A percentile compares a stretch with the other conserved stretches of the same genome.
Evolutionary conservation across 2,329 filamentous ascomycete species (phyloP).

Genomic region (Fusarium pilosicola): DNA sequence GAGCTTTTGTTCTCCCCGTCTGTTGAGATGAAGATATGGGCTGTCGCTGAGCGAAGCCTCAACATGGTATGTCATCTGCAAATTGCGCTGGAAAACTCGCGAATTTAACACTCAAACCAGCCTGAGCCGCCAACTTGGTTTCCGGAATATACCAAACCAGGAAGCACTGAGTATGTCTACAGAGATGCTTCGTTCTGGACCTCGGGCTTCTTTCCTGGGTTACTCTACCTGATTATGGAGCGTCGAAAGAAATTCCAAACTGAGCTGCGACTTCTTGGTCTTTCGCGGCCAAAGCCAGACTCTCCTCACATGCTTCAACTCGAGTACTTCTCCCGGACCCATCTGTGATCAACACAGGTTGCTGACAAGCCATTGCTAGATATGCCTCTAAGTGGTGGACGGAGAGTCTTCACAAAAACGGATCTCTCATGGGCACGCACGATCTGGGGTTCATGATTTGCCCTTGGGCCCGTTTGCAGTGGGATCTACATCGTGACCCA

Average conservation of each 20-base stretch:
- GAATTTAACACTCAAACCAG: neutral
- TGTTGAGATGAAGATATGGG: neutral
- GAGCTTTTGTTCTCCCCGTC: neutral
- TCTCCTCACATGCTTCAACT: neutral
- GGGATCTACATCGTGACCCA: conserved; percentile 52
- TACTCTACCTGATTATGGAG: neutral
- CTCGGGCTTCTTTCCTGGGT: neutral
- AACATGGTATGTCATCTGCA: neutral
- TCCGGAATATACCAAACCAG: neutral
- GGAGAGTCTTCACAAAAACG: conserved; percentile 47
- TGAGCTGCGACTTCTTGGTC: neutral
- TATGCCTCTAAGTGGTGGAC: conserved; percentile 17
- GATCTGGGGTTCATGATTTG: conserved; percentile 57
- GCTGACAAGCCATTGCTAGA: neutral
- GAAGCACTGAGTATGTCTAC: neutral
- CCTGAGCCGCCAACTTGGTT: neutral
- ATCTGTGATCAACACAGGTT: rapidly evolving
- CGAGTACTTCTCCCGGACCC: neutral
- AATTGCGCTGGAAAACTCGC: rapidly evolving
- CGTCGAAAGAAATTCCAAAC: neutral
- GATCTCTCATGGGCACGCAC: conserved; percentile 50
- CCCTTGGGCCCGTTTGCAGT: conserved; percentile 51
- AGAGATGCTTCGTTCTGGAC: neutral
- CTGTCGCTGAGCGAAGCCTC: neutral
- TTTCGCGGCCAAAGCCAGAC: neutral